phyloP scores from a whole-genome alignment of 2,329 filamentous ascomycete species.

The Penicillium sp. region DNA sequence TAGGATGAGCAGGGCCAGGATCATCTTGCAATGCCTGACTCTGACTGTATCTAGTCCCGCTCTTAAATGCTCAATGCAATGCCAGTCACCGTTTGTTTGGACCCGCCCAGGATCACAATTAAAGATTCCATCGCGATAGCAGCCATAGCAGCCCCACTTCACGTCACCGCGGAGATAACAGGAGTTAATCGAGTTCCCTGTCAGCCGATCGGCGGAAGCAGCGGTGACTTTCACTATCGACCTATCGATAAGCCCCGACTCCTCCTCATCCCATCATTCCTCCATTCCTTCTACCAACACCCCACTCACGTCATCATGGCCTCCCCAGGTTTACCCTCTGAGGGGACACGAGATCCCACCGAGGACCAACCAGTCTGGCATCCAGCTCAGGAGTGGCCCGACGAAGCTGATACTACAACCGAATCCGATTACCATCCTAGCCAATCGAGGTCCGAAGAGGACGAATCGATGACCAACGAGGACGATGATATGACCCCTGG shows the following conservation, averaged over 20 bases:
- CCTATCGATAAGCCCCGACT: constrained; percentile 33
- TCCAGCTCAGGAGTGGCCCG: constrained; percentile 46
- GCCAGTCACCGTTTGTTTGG: background rate
- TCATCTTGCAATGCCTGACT: background rate
- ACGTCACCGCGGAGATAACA: constrained; percentile 6
- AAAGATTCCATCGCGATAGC: background rate
- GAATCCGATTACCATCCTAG: constrained; percentile 29
- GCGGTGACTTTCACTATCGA: constrained; percentile 17
- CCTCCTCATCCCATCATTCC: background rate
- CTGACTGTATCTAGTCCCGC: background rate
- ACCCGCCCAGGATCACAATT: background rate
- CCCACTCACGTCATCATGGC: constrained; percentile 37
- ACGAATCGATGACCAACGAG: constrained; percentile 27
- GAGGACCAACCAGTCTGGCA: constrained; percentile 40
- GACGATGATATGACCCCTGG: constrained; percentile 61
- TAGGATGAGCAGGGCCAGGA: background rate
- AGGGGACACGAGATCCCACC: constrained; percentile 33
- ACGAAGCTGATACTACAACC: constrained; percentile 42
- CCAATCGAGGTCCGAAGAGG: constrained; percentile 15
- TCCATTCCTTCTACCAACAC: constrained; percentile 3
- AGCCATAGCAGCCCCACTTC: background rate
- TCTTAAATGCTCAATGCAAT: background rate
- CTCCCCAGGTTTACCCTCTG: constrained; percentile 32
- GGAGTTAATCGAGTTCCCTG: constrained; percentile 11
- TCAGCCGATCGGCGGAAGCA: constrained; percentile 14